phyloP scores from a whole-genome alignment of 1,284 basidiomycete genomes.

The Irpex sp. region DNA sequence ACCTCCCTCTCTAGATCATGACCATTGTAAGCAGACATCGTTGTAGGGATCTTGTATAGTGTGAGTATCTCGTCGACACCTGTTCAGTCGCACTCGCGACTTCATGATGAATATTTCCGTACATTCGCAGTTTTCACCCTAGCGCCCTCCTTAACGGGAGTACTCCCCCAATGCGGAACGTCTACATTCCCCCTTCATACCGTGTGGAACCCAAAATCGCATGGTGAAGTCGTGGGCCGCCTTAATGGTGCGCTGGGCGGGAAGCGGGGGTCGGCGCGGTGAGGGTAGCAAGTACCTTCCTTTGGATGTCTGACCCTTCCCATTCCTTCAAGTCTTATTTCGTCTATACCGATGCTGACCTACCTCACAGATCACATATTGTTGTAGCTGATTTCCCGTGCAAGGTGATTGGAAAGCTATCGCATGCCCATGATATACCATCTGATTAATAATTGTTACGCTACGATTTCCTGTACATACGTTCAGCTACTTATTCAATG shows the following conservation, averaged over 20 bases:
- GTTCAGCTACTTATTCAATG: too few species aligned
- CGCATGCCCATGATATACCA: too few species aligned
- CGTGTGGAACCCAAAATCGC: constrained; percentile 63
- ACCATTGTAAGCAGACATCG: not conserved
- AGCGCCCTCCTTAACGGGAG: constrained; percentile 55
- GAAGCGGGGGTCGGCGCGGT: constrained; percentile 31
- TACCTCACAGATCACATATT: not conserved
- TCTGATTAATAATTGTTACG: too few species aligned
- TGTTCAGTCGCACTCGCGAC: constrained; percentile 15
- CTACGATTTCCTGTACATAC: too few species aligned
- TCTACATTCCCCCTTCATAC: constrained; percentile 51
- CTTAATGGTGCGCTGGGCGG: constrained; percentile 56
- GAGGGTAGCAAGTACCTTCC: constrained; percentile 31
- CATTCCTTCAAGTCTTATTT: not conserved
- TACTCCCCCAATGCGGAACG: constrained; percentile 67
- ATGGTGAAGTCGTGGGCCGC: constrained; percentile 55
- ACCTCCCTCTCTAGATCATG: not conserved
- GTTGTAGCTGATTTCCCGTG: too few species aligned
- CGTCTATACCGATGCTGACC: not conserved
- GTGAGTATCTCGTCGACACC: constrained; percentile 25
- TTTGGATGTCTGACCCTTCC: constrained; percentile 32
- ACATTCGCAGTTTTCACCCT: constrained; percentile 80
- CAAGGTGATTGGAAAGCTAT: too few species aligned
- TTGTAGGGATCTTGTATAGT: not conserved
- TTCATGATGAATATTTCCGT: constrained; percentile 53